Base-by-base conservation (phyloP, 345 rosid species). In the Eutrema japonicum region DNA sequence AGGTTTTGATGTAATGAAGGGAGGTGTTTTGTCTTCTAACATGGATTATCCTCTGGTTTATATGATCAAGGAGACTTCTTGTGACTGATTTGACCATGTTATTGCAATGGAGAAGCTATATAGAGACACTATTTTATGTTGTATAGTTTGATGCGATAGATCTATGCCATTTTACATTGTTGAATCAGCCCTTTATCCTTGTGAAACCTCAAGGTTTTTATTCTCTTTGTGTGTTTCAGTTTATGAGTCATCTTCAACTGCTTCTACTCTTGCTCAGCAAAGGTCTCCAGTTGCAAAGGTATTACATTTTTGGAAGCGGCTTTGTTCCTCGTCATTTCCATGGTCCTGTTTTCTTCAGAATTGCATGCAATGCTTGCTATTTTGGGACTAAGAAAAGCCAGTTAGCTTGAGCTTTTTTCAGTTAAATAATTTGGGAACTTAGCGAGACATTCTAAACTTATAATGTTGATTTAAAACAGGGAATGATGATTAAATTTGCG, bases 261-360 rank as follows among this genome's bases (percentile, higher is more conserved):
- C 77, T 14, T 50, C 80, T 68, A 79, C 84, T 56, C 79, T 91
- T 68, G 81, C 83, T 61, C 96, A 94, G 76, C 98, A 89, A 47
- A 82, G 97, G 67, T 89, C 97, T 14, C 96, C 97, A 0, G 86
- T 87, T 10, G 73, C 80, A 41, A 85, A 87, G 98, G 98, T 94
- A 77, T 57, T 48, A 36, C 51, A 52, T 45, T 41, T 37, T 4
- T 8, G 16, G 29, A 47, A 22, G 26, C 26, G 2, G 26, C 2
- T 22, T 48, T 60, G 16, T 59, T 22, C 3, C 42, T 58, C 5
- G 11, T 46, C 10, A 29, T 53, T 27, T 45, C 37, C 8, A 46
- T 10, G 33, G 8, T 51, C 51, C 6, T 30, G 6, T 16, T 41
- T 22, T 43, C 26, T 9, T 9, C 14, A 11, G 22, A 22, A 10